Conservation (phyloP, 2,329 filamentous ascomycete genomes). For the Diatrype stigma region DNA sequence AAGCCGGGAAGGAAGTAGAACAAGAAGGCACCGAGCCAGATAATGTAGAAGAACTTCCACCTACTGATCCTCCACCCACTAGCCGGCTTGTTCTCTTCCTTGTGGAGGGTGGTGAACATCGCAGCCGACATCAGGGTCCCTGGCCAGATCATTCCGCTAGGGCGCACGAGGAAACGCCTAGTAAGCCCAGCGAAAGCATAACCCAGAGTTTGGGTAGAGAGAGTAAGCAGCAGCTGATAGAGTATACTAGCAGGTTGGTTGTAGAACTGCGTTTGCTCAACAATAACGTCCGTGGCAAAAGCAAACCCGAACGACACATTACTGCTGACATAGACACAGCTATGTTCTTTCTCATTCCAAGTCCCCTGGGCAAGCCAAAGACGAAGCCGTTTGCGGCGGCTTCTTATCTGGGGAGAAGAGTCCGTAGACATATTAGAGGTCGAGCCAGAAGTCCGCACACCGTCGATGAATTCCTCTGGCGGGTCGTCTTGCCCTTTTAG, state of each 20-base stretch:
- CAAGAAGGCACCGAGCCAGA: conserved; percentile 66
- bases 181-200: conserved; percentile 84
- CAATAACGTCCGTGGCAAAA: conserved; percentile 85
- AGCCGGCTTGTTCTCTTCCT: conserved; percentile 74
- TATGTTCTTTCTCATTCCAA: conserved; percentile 89
- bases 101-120: conserved; percentile 85
- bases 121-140: conserved; percentile 82
- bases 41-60: conserved; percentile 77
- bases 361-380: conserved; percentile 74
- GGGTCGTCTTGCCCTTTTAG: conserved; percentile 59
- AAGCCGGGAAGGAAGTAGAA: conserved; percentile 86
- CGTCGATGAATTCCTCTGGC: conserved; percentile 51
- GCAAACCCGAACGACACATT: conserved; percentile 88
- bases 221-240: conserved; percentile 77
- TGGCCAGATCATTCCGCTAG: conserved; percentile 89
- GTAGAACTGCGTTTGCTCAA: conserved; percentile 87
- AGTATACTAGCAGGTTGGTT: conserved; percentile 71
- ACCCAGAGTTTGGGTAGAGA: conserved; percentile 82
- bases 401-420: conserved; percentile 17
- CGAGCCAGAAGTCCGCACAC: conserved; percentile 31
- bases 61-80: conserved; percentile 79
- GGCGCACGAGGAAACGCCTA: conserved; percentile 75
- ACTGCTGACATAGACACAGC: conserved; percentile 83
- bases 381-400: conserved; percentile 44
- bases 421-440: conserved; percentile 8